Base-by-base conservation (phyloP, 257 asterid species). In the Asclepias syriaca region DNA sequence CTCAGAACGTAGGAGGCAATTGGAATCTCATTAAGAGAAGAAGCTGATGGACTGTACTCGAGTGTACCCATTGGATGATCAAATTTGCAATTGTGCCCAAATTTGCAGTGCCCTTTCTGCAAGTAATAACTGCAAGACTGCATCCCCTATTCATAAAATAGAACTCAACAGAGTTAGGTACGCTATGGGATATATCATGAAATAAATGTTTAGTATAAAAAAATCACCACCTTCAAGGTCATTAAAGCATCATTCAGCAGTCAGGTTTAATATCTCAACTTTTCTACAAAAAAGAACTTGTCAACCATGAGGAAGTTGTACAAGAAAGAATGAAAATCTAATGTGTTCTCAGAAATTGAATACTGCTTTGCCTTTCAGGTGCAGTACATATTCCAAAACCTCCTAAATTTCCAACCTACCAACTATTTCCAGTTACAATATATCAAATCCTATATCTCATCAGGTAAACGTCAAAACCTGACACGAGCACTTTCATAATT, bases 81-180 rank as follows among this genome's bases (percentile, higher is more conserved):
- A 74, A 85, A 92, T 82, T 86, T 92, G 91, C 96, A 92, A 11
- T 85, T 78, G 22, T 72, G 86, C 39, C 96, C 97, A 22, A 86
- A 89, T 80, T 92, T 89, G 93, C 96, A 92, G 76, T 75, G 81
- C 50, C 97, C 96, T 45, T 82, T 92, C 84, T 81, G 93, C 85
- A 88, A 65, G 85, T 92, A 89, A 84, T 82, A 92, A n/a, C 89
- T 63, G 88, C 97, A 92, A 73, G 93, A 82, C 83, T 86, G 96
- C 85, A 74, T 80, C 58, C 97, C 96, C 97, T 92, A 89, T 78
- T 73, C 55, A 65, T 61, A 49, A 12, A 72, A 24, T 9, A 43
- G n/a, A 53, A 22, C 14, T 11, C 18, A 24, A 43, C 11, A 43
- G 7, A 6, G 8, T 22, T 53, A 66, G 16, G 8, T 4, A n/a